Percentiles rank a stretch among this genome's conserved stretches.
phyloP scores from a whole-genome alignment of 306 rosid species.

The Heteromeles arbutifolia region DNA sequence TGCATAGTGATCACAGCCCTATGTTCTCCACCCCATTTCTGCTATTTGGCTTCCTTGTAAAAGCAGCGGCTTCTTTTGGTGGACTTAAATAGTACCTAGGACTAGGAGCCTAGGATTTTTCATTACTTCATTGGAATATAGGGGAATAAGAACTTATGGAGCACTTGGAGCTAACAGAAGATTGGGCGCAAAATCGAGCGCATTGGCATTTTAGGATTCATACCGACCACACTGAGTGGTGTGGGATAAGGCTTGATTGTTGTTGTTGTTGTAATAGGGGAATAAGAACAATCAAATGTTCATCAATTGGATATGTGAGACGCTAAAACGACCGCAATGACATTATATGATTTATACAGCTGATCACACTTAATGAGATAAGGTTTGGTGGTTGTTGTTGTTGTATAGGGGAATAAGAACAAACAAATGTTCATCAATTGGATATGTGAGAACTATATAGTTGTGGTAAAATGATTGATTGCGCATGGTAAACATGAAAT shows the following conservation, averaged over 20 bases:
- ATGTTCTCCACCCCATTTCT: slow-evolving; percentile 76
- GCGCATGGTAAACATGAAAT: not conserved
- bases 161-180: too few species aligned
- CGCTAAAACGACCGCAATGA: too few species aligned
- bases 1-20: slow-evolving; percentile 83
- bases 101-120: slow-evolving; percentile 1
- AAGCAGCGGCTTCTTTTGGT: slow-evolving; percentile 44
- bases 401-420: too few species aligned
- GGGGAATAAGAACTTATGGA: not conserved
- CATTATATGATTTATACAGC: too few species aligned
- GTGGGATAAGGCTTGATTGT: too few species aligned
- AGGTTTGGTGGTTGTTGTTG: too few species aligned
- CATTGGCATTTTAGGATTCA: too few species aligned
- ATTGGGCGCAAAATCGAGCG: too few species aligned
- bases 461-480: not conserved
- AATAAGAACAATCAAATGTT: not conserved
- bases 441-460: not conserved
- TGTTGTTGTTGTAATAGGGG: not conserved
- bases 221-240: too few species aligned
- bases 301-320: not conserved
- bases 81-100: slow-evolving; percentile 15
- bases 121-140: not conserved
- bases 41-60: slow-evolving; percentile 70
- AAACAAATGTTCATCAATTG: not conserved
- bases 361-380: too few species aligned